Base-by-base conservation (phyloP, 2,329 filamentous ascomycete genomes). In the Ophiocordyceps sinensis region DNA sequence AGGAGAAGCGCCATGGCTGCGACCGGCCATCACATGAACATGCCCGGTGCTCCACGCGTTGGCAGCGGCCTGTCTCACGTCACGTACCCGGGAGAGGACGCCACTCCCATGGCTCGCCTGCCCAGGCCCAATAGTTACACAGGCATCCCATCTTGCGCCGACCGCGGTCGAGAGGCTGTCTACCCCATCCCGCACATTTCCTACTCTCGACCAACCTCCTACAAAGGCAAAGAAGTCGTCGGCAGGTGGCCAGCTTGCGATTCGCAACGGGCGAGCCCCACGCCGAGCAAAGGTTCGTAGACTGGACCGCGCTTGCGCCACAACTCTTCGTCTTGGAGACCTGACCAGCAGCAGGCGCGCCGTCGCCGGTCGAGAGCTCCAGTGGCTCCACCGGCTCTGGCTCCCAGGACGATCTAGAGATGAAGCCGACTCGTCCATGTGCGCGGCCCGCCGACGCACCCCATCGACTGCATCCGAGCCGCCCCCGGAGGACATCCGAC, bases 1-100 rank as follows among this genome's bases (percentile, higher is more conserved):
- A 62, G 64, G 44, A 62, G 70, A 47, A 71, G 62, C 49, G 65
- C 66, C 38, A 67, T 70, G 58, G 60, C 58, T n/a, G 58, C 62
- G 10, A 65, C 51, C 40, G 57, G 60, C 29, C 47, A 60, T 30
- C 57, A 61, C 36, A 52, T 57, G 51, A 62, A 57, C 47, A 60
- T 63, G 49, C 59, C 59, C 1, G 56, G 53, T 31, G 50, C 54
- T 1, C 62, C 68, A n/a, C 66, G 68, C n/a, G 61, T 66, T 28
- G 60, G 62, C 42, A 72, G 67, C 56, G 60, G 63, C 34, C 55
- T 70, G 10, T 67, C 69, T 0, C 58, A 63, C 44, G 64, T 68
- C 30, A 66, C 67, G 6, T 72, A 68, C 44, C 66, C 68, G 4
- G 55, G 60, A 11, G 55, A 59, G 35, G 59, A 65, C 42, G 56